Evolutionary conservation across 768 basidiomycete genomes (phyloP), one percentile per base, ranked within the genome.

Genomic region (Gymnopilus junonius): DNA sequence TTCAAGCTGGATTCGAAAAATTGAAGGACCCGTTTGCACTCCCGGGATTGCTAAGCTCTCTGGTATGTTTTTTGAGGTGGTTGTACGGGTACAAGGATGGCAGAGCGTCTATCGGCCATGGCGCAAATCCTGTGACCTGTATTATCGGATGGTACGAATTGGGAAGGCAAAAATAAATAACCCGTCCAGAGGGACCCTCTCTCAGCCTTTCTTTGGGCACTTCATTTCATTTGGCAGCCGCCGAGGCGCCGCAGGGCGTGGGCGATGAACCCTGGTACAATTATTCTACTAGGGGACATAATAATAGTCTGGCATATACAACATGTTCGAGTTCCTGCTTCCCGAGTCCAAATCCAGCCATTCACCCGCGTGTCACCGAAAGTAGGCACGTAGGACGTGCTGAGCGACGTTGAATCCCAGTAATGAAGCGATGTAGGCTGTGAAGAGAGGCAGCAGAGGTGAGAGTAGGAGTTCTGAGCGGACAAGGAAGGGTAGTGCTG

Each of bases 401-500:
- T 89, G 87, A 21, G 94, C 90, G 62, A 97, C 84, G 73, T 97
- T 97, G 81, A 96, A 94, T 7, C 96, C 96, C 32, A 97, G 79
- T 58, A 99, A 78, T 21, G 93, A 94, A 39, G 93, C 80, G 61
- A 97, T 84, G 76, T 95, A 99, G 63, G 90, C 89, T 29, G 85
- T 88, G 70, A 97, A 92, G 48, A 97, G 79, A 23, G 96, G 94
- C 25, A 97, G 81, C 43, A 98, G 77, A 2, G 96, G 97, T 12
- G 94, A 87, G n/a, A 99, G 86, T 46, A 99, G 84, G 42, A 97
- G 81, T 75, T 96, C 94, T 15, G 93, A 88, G 29, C 95, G 92
- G 65, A 94, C 85, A 61, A 99, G 85, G 79, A 98, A 99, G 1
- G 97, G 97, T n/a, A 99, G 80, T 25, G 95, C 96, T 92, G 68